Percentiles rank a stretch among this genome's conserved stretches.
phyloP scores from a whole-genome alignment of 495 filamentous ascomycete species.

The Penicillium egyptiacum region DNA sequence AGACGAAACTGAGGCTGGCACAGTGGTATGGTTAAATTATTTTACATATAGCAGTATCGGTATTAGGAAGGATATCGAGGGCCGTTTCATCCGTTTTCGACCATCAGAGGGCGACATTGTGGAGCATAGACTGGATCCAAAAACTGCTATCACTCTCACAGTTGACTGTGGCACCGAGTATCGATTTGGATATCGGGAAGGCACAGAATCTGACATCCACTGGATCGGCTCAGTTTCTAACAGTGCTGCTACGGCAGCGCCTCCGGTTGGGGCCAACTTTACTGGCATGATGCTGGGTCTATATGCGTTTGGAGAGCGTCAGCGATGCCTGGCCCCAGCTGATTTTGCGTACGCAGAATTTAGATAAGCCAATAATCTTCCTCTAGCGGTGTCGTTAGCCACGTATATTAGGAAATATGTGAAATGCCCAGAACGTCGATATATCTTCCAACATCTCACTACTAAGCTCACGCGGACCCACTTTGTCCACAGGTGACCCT shows the following conservation, averaged over 20 bases:
- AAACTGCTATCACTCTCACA: constrained; percentile 20
- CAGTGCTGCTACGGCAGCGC: constrained; percentile 26
- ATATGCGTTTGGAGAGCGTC: constrained; percentile 45
- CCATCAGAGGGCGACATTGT: constrained; percentile 18
- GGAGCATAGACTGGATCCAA: constrained; percentile 12
- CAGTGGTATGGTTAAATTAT: constrained; percentile 45
- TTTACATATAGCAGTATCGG: constrained; percentile 42
- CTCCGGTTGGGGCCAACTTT: constrained; percentile 39
- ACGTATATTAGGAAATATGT: not conserved
- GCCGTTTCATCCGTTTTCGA: constrained; percentile 28
- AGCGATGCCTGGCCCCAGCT: constrained; percentile 39
- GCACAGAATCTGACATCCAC: constrained; percentile 10
- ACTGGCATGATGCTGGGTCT: constrained; percentile 47
- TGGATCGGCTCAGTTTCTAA: constrained; percentile 35
- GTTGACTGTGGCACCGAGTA: constrained; percentile 35
- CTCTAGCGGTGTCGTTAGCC: not conserved
- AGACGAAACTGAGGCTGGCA: constrained; percentile 38
- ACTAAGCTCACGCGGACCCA: too few species aligned
- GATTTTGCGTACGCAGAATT: constrained; percentile 43
- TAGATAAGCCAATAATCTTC: not conserved
- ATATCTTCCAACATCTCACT: not conserved
- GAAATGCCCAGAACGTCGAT: not conserved
- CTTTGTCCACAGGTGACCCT: too few species aligned
- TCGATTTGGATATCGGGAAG: constrained; percentile 31
- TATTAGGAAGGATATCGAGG: constrained; percentile 22